These are phyloP conservation scores for Daldinia vernicosa DNA, from an alignment of 495 filamentous ascomycete genomes.

Conservation along the genomic window DNA sequence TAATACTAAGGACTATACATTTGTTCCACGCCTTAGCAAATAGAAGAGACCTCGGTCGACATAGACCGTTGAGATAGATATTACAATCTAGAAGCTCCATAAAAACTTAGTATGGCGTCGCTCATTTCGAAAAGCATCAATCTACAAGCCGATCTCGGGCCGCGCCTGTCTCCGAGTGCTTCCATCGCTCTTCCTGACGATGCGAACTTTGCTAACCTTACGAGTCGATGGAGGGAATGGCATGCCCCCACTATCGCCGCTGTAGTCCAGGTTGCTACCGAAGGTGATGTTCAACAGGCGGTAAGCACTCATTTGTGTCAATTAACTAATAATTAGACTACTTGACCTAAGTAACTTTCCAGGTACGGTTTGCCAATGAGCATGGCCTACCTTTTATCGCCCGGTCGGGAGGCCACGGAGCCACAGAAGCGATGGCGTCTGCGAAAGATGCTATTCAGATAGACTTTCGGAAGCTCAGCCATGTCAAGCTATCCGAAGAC, in stretches of 20 bases:
- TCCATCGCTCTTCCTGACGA: neutral
- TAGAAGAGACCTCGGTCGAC: neutral
- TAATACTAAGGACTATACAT: neutral
- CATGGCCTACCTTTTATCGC: neutral
- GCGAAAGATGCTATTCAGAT: neutral
- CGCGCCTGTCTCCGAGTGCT: neutral
- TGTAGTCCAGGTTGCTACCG: neutral
- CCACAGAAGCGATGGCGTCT: neutral
- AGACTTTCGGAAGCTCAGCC: neutral
- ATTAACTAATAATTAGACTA: neutral
- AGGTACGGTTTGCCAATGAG: neutral
- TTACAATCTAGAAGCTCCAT: neutral
- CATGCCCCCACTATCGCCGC: neutral
- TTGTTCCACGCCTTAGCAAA: neutral
- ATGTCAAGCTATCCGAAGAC: neutral
- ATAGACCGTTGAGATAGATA: neutral
- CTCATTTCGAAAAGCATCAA: neutral
- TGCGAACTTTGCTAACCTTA: neutral
- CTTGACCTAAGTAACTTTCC: neutral
- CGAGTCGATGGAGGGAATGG: neutral
- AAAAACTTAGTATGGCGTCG: neutral
- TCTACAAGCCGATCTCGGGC: neutral
- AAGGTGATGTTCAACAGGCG: neutral
- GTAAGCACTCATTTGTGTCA: neutral
- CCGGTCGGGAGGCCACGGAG: neutral